Percentiles rank a stretch among this genome's conserved stretches.
These are phyloP conservation scores for Sextonia rubra DNA, from an alignment of 164 flowering plant genomes.

Conservation along the genomic window DNA sequence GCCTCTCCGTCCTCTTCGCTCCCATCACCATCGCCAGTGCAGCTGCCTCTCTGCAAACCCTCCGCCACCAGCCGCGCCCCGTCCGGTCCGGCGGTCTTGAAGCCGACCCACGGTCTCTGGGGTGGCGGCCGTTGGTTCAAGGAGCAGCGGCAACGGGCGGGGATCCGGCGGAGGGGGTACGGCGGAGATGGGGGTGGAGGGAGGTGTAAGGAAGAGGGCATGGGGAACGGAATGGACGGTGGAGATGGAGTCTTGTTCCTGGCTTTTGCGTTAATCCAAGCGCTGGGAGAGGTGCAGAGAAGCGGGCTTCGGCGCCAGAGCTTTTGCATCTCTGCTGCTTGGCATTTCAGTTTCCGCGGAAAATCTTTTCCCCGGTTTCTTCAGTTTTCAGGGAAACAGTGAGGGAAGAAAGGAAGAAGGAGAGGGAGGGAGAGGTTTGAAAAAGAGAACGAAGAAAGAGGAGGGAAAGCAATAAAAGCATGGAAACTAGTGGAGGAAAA, in stretches of 20 bases:
- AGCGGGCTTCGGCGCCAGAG: conserved; percentile 43
- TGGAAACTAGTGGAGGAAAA: too few species aligned
- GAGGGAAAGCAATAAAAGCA: not conserved
- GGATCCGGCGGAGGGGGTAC: not conserved
- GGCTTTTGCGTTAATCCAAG: not conserved
- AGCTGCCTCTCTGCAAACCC: conserved; percentile 11
- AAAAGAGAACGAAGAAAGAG: not conserved
- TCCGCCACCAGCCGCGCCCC: conserved; percentile 24
- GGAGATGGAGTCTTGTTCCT: not conserved
- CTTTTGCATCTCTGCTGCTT: conserved; percentile 50
- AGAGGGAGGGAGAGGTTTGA: not conserved
- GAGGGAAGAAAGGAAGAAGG: not conserved
- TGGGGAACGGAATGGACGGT: conserved; percentile 2
- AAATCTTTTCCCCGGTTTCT: not conserved
- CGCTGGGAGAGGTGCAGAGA: conserved; percentile 16
- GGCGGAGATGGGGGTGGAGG: conserved; percentile 6
- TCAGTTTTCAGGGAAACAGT: not conserved
- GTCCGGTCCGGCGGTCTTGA: conserved; percentile 23
- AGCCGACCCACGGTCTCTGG: conserved; percentile 38
- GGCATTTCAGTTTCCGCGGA: conserved; percentile 28
- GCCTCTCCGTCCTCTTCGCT: conserved; percentile 1
- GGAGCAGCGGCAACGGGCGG: conserved; percentile 21
- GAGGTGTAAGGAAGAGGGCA: conserved; percentile 26
- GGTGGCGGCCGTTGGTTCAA: conserved; percentile 4
- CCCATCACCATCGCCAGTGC: not conserved